Evolutionary conservation across 2,329 filamentous ascomycete genomes (phyloP).

Genomic region (Pseudogymnoascus sp.): DNA sequence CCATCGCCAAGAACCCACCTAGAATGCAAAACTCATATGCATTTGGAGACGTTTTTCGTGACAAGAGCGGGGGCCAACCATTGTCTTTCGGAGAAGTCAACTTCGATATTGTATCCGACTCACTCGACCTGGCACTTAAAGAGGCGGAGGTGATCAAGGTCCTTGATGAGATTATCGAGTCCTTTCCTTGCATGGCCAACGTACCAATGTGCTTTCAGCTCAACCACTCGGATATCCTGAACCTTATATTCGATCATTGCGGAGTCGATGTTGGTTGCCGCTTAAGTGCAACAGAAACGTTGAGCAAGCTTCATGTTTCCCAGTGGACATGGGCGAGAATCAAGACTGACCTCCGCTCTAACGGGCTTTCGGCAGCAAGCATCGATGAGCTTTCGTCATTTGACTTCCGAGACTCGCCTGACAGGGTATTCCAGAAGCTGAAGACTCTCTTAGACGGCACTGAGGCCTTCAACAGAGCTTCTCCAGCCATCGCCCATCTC

Average conservation of each 20-base stretch:
- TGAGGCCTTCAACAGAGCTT: slow-evolving; percentile 63
- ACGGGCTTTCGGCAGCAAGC: slow-evolving; percentile 79
- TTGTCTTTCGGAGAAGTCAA: slow-evolving; percentile 80
- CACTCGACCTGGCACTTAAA: slow-evolving; percentile 73
- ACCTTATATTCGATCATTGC: slow-evolving; percentile 84
- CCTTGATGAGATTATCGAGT: slow-evolving; percentile 76
- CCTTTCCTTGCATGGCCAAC: slow-evolving; percentile 65
- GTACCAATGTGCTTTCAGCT: slow-evolving; percentile 79
- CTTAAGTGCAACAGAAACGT: slow-evolving; percentile 65
- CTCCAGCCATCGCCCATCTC: slow-evolving; percentile 70
- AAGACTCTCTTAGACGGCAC: slow-evolving; percentile 53
- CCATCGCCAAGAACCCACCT: slow-evolving; percentile 64
- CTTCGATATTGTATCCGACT: slow-evolving; percentile 90
- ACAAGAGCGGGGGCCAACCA: slow-evolving; percentile 73
- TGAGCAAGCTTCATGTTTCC: slow-evolving; percentile 80
- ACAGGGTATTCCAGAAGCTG: slow-evolving; percentile 46
- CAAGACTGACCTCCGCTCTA: slow-evolving; percentile 57
- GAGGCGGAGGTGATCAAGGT: slow-evolving; percentile 94
- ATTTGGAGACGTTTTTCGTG: slow-evolving; percentile 81
- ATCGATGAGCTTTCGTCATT: slow-evolving; percentile 85
- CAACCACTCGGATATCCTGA: slow-evolving; percentile 78
- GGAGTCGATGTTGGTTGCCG: slow-evolving; percentile 63
- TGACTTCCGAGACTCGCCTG: slow-evolving; percentile 65
- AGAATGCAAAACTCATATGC: slow-evolving; percentile 69
- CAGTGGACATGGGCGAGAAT: slow-evolving; percentile 77